These are phyloP conservation scores for Corchorus capsularis DNA, from an alignment of 345 rosid species.

Conservation along the genomic window DNA sequence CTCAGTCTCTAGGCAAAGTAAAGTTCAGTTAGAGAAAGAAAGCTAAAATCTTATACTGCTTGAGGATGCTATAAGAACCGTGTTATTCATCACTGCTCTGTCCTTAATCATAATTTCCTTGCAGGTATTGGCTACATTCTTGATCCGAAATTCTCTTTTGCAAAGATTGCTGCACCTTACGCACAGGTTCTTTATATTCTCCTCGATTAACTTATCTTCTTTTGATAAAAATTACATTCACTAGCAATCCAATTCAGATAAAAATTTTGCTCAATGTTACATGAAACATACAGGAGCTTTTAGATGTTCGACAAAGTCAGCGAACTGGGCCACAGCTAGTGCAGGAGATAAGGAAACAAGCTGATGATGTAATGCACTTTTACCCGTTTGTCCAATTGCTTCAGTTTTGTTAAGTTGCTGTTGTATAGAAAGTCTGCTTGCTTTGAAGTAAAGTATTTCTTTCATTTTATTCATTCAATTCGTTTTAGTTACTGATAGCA, in stretches of 20 bases:
- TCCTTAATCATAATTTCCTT: conserved; percentile 25
- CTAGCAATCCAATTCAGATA: neutral
- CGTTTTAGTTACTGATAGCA: conserved; percentile 20
- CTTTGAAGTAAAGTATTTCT: neutral
- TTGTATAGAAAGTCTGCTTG: neutral
- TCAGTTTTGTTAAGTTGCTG: conserved; percentile 6
- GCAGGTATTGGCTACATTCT: conserved; percentile 88
- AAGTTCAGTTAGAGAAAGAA: neutral
- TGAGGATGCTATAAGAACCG: neutral
- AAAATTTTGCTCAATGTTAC: neutral
- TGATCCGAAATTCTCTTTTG: conserved; percentile 83
- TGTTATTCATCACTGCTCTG: neutral
- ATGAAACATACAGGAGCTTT: conserved; percentile 66
- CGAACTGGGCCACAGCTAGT: conserved; percentile 67
- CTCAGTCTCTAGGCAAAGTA: neutral
- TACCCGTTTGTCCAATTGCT: conserved; percentile 1
- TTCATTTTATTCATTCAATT: neutral
- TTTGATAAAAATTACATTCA: neutral
- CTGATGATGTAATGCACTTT: conserved; percentile 65
- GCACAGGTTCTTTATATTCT: conserved; percentile 60
- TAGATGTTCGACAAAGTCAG: conserved; percentile 60
- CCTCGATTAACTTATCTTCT: neutral
- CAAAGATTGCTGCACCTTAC: conserved; percentile 88
- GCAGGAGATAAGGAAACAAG: conserved; percentile 80
- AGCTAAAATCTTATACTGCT: neutral